phyloP scores from a whole-genome alignment of 2,329 filamentous ascomycete species.

The Calycina herbarum region DNA sequence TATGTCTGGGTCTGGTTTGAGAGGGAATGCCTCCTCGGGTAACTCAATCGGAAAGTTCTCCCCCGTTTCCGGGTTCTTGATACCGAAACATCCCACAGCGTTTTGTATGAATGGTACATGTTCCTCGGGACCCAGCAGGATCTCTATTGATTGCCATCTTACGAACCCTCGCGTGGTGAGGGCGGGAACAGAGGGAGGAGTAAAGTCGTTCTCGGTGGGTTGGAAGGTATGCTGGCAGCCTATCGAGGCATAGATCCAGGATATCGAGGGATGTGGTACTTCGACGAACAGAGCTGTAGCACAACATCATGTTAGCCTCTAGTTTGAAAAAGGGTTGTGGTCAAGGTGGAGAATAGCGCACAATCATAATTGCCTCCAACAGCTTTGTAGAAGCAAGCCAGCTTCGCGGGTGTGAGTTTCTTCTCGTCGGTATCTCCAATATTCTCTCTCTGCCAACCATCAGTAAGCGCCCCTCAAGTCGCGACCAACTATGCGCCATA shows the following conservation, averaged over 20 bases:
- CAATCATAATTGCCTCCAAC: slow-evolving; percentile 76
- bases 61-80: slow-evolving; percentile 73
- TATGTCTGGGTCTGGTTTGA: slow-evolving; percentile 74
- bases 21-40: slow-evolving; percentile 65
- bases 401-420: slow-evolving; percentile 63
- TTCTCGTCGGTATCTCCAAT: slow-evolving; percentile 57
- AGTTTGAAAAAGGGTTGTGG: not conserved
- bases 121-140: slow-evolving; percentile 82
- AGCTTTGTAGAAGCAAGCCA: slow-evolving; percentile 74
- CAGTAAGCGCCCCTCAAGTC: slow-evolving; percentile 6
- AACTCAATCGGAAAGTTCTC: slow-evolving; percentile 63
- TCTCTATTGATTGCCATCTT: slow-evolving; percentile 90
- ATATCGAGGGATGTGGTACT: slow-evolving; percentile 72
- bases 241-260: slow-evolving; percentile 88
- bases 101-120: slow-evolving; percentile 82
- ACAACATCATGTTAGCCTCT: slow-evolving; percentile 21
- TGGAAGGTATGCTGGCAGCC: slow-evolving; percentile 89
- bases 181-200: slow-evolving; percentile 75
- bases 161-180: slow-evolving; percentile 83
- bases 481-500: slow-evolving; percentile 6
- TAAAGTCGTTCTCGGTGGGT: slow-evolving; percentile 68
- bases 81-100: slow-evolving; percentile 73
- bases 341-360: slow-evolving; percentile 35
- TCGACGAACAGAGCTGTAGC: slow-evolving; percentile 69
- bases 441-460: slow-evolving; percentile 50